These are phyloP conservation scores for Cicer arietinum DNA, from an alignment of 306 rosid species.

Conservation along the genomic window DNA sequence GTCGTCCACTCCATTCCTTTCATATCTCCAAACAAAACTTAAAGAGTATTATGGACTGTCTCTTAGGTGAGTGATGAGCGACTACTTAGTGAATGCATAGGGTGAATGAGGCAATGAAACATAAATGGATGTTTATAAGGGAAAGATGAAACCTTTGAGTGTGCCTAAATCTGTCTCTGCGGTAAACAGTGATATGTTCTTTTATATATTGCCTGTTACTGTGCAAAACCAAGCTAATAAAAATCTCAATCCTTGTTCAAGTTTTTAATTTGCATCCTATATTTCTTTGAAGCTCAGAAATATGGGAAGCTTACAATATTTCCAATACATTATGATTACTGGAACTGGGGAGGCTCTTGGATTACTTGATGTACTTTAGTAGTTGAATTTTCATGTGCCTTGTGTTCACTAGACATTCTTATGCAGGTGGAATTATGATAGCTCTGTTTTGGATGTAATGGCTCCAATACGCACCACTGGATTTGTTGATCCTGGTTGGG, in stretches of 20 bases:
- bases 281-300: slow-evolving; percentile 19
- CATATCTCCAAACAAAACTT: no score
- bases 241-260: neutral
- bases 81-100: neutral
- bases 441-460: slow-evolving; percentile 52
- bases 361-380: slow-evolving; percentile 42
- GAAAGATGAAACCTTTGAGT: neutral
- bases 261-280: slow-evolving; percentile 10
- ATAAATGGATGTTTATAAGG: neutral
- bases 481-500: slow-evolving; percentile 97
- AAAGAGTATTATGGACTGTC: no score
- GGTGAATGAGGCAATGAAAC: neutral
- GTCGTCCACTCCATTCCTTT: no score
- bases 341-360: slow-evolving; percentile 40
- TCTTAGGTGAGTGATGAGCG: no score
- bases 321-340: slow-evolving; percentile 21
- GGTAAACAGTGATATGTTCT: neutral
- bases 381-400: slow-evolving; percentile 26
- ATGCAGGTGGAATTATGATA: slow-evolving; percentile 42
- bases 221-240: neutral
- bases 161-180: neutral
- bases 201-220: neutral
- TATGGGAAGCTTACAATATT: slow-evolving; percentile 16
- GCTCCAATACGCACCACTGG: slow-evolving; percentile 83
- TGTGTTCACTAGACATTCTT: slow-evolving; percentile 36